Base-by-base conservation (phyloP, 352 stramenopile genomes). In the Phytophthora palmivora region DNA sequence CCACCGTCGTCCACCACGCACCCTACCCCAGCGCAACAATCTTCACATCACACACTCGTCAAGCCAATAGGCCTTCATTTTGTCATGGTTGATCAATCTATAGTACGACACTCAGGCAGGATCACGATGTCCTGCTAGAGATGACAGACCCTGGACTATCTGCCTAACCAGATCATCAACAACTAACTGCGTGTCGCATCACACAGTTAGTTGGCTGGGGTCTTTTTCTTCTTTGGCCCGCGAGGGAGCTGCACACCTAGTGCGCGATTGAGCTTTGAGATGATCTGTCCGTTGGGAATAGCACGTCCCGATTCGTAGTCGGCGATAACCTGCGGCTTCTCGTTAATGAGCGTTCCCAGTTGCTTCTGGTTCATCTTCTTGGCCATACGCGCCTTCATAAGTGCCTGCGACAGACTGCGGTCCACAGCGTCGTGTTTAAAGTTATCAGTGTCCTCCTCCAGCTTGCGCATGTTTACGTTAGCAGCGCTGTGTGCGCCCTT, bases 321-420 rank as follows among this genome's bases (percentile, higher is more conserved):
- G 28, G 86, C 94, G 32, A 99, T 95, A 12, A 99, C 84, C 73
- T 99, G 96, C 34, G 96, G 96, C 74, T 99, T 99, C 67, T 97
- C 92, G 70, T 97, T 98, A 59, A 98, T 97, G 43, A 82, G 70
- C 9, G 96, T 98, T 8, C 94, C 97, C 39, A 99, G 80, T 58
- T 98, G 88, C 72, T 99, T 99, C 85, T 99, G 97, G 19, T 96
- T 98, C 91, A 99, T 97, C 80, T 99, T 98, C 79, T 99, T 99
- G 14, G 92, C 96, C 56, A 87, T 95, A 14, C 97, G 93, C 18
- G 96, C 97, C 76, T 99, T 96, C 78, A 96, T 91, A 21, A 99
- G 92, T 14, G 95, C 92, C 75, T 99, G 84, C 39, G 88, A 92
- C 18, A 97, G 70, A 30, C 75, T 93, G 56, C 84, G 85, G 70